Evolutionary conservation across 495 filamentous ascomycete species (phyloP), one percentile per base, ranked within the genome.

Genomic region (Xylaria palmicola): DNA sequence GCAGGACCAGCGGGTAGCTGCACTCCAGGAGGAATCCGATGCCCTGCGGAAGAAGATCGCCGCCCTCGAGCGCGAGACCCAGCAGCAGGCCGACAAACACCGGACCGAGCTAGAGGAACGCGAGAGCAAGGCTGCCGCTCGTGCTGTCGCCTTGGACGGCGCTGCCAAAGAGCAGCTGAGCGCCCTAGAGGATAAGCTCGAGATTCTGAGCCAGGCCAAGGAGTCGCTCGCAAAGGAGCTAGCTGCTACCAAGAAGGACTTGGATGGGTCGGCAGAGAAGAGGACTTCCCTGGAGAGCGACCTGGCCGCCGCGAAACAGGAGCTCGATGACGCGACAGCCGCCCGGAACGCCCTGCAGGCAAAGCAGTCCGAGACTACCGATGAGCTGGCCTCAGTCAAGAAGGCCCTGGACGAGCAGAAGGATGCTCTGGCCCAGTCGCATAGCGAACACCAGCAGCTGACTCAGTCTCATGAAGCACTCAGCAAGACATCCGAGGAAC

Each of bases 21-120:
- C 36, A 4, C 52, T 62, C 51, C 29, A 57, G 22, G 43, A 62
- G 22, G 60, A 62, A n/a, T 52, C 60, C 17, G 60, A 62, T 10
- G 40, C 50, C 1, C 40, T 56, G 2, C 60, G 60, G 36, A 43
- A 50, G 34, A 62, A 57, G 60, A 62, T 62, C 7, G 43, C 60
- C 8, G 6, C 1, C 1, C 24, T 62, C 3, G 60, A 62, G 29
- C 60, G 53, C 12, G 43, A 56, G 6, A 51, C 13, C 39, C 41
- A 29, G 13, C 24, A 62, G 29, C 50, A 37, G 34, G 9, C 50
- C 0, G 40, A 56, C n/a, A 17, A 54, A 20, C 50, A 49, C 17
- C 17, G 45, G 0, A 4, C 32, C 40, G 57, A 51, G 0, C 15
- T 24, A 19, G 20, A 53, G 8, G 58, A 52, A 15, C 36, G 48